These are phyloP conservation scores for Heracleum sosnowskyi DNA, from an alignment of 129 eudicot genomes.

Conservation along the genomic window DNA sequence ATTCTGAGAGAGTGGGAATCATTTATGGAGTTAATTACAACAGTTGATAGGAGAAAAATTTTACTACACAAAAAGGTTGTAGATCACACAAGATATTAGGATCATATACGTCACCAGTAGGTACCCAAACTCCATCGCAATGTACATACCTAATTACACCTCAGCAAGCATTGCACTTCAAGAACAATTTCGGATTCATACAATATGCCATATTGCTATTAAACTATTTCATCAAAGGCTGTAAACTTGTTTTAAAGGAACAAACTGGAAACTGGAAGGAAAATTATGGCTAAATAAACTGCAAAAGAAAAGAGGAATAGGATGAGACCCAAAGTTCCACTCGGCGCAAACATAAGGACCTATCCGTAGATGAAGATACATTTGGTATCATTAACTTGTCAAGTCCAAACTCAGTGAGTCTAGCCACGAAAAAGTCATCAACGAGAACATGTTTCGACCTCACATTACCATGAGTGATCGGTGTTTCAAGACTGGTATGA, in stretches of 20 bases:
- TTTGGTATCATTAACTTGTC: constrained; percentile 86
- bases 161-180: background rate
- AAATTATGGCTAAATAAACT: constrained; percentile 3
- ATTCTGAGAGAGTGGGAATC: background rate
- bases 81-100: background rate
- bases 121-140: background rate
- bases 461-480: constrained; percentile 83
- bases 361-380: constrained; percentile 79
- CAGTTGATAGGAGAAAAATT: too few relatives aligned
- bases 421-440: constrained; percentile 80
- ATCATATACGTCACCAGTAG: background rate
- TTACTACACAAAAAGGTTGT: background rate
- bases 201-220: background rate
- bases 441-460: constrained; percentile 77
- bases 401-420: constrained; percentile 87
- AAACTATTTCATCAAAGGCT: background rate
- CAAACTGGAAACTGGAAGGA: background rate
- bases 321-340: constrained; percentile 92
- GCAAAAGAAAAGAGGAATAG: constrained; percentile 14
- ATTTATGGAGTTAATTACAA: background rate
- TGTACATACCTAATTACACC: background rate
- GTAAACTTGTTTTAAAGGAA: background rate
- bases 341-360: constrained; percentile 98
- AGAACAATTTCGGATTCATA: background rate
- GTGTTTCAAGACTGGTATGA: constrained; percentile 65